Percentiles rank a stretch among this genome's conserved stretches.
These are phyloP conservation scores for Trypanosoma platydactyli DNA, from an alignment of 208 protist genomes.

Conservation along the genomic window DNA sequence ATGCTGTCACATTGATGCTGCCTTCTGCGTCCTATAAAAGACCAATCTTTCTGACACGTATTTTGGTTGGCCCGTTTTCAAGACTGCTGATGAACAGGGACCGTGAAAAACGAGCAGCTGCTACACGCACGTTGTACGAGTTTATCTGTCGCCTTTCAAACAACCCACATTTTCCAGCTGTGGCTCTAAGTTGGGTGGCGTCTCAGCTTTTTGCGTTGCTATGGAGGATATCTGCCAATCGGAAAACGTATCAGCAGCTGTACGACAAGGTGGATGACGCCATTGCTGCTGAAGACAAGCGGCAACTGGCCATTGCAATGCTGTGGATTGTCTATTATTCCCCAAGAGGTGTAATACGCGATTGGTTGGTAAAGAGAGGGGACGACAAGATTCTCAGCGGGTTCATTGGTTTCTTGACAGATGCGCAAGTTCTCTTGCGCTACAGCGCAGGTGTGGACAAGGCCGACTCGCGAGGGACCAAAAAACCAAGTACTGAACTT, in stretches of 20 bases:
- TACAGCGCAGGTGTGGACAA: slow-evolving; percentile 56
- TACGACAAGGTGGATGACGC: slow-evolving; percentile 47
- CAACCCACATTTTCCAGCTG: slow-evolving; percentile 54
- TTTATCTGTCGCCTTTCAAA: slow-evolving; percentile 70
- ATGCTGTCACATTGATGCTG: slow-evolving; percentile 62
- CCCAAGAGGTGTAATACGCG: slow-evolving; percentile 33
- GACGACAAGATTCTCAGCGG: slow-evolving; percentile 62
- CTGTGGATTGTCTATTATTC: slow-evolving; percentile 87
- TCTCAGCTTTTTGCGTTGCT: slow-evolving; percentile 73
- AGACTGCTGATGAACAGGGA: slow-evolving; percentile 56
- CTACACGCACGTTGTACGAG: slow-evolving; percentile 59
- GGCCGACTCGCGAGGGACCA: background rate
- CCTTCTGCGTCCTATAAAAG: slow-evolving; percentile 38
- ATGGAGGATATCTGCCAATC: slow-evolving; percentile 46
- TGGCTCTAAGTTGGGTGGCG: slow-evolving; percentile 58
- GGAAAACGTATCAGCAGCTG: slow-evolving; percentile 58
- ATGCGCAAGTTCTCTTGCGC: slow-evolving; percentile 72
- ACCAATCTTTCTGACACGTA: slow-evolving; percentile 71
- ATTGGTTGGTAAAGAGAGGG: slow-evolving; percentile 54
- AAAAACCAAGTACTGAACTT: slow-evolving; percentile 16
- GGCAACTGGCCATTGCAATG: slow-evolving; percentile 55
- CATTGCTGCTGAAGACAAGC: slow-evolving; percentile 52
- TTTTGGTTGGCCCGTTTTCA: slow-evolving; percentile 61
- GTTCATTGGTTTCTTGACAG: slow-evolving; percentile 64
- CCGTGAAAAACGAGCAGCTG: slow-evolving; percentile 46